Evolutionary conservation across 2,329 filamentous ascomycete species (phyloP).

Genomic region (Leptographium wingfieldii): DNA sequence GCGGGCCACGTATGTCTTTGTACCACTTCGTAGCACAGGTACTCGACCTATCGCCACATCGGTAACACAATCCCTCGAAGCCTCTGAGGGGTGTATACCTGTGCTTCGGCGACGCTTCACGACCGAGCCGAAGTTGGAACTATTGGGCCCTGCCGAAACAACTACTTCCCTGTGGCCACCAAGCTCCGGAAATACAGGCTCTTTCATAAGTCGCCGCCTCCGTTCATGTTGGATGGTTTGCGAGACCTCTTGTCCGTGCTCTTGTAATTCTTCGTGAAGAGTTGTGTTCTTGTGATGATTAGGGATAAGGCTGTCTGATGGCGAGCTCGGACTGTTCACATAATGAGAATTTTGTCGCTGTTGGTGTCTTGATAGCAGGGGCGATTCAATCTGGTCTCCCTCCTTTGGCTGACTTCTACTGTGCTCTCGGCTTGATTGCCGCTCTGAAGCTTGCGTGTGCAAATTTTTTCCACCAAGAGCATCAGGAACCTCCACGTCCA

Average conservation of each 20-base stretch:
- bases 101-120: background rate
- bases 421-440: background rate
- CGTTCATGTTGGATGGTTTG: background rate
- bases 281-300: background rate
- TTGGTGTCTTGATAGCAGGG: background rate
- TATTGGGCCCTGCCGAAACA: background rate
- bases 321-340: background rate
- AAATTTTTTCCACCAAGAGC: background rate
- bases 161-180: background rate
- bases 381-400: background rate
- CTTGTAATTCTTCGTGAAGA: background rate
- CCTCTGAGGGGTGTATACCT: background rate
- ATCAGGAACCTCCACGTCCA: constrained; percentile 10
- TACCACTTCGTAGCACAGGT: background rate
- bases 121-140: background rate
- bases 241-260: background rate
- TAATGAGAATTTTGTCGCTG: background rate
- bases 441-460: too few species aligned
- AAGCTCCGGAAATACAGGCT: constrained; percentile 1
- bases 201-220: constrained; percentile 5
- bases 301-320: background rate
- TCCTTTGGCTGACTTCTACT: background rate
- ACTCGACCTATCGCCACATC: background rate
- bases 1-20: background rate
- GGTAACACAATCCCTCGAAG: background rate